Evolutionary conservation across 163 green algal species (phyloP).

Genomic region (Scenedesmus sp.): DNA sequence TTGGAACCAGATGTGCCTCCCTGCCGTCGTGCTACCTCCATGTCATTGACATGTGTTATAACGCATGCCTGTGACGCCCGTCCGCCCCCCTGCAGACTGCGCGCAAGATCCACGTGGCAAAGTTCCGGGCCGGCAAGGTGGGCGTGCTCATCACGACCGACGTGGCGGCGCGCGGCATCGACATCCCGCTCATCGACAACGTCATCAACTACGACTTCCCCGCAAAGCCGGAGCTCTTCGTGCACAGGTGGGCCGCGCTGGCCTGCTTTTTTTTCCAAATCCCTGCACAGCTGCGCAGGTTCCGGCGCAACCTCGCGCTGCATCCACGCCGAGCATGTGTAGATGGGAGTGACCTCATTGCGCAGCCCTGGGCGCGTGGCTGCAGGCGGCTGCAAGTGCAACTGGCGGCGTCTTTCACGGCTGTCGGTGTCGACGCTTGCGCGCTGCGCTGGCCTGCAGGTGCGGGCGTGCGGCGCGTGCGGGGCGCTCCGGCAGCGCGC

Average conservation of each 20-base stretch:
- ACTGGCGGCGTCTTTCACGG: too few relatives aligned
- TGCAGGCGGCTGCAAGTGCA: neutral
- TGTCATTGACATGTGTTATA: neutral
- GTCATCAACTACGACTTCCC: conserved; percentile 98
- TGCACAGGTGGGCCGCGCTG: conserved; percentile 89
- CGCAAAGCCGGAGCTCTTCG: conserved; percentile 96
- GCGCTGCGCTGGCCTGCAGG: neutral
- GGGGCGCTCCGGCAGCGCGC: conserved; percentile 83
- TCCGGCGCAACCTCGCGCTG: too few relatives aligned
- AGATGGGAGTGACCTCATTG: too few relatives aligned
- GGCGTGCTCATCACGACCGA: conserved; percentile 93
- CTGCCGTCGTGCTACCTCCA: too few relatives aligned
- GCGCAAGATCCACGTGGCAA: conserved; percentile 95
- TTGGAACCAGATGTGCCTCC: too few relatives aligned
- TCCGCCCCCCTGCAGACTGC: conserved; percentile 80
- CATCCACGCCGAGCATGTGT: too few relatives aligned
- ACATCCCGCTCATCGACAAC: conserved; percentile 99
- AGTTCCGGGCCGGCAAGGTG: conserved; percentile 81
- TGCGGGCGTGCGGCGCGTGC: conserved; percentile 77
- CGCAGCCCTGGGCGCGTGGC: too few relatives aligned
- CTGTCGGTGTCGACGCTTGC: neutral
- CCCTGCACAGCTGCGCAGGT: too few relatives aligned
- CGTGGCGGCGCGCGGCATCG: conserved; percentile 97
- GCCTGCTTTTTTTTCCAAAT: too few relatives aligned
- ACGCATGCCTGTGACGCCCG: neutral